Percentiles rank a stretch among this genome's conserved stretches.
Conservation (phyloP, 208 protist species). For the Naegleria gruberi region DNA sequence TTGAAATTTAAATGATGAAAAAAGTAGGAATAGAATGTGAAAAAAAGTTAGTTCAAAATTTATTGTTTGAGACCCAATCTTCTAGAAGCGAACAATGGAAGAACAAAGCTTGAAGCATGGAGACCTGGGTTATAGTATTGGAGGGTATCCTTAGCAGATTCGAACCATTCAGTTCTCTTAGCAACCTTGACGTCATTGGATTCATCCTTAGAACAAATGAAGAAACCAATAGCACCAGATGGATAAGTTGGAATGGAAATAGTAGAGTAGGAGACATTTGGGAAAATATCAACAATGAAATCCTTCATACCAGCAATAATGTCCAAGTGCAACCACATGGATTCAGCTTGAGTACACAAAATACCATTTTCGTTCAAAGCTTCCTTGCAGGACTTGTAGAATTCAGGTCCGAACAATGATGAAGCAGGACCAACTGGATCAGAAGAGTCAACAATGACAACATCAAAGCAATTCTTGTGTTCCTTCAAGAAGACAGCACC, state of each 20-base stretch:
- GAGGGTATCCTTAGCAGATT: not conserved
- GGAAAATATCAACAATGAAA: slow-evolving; percentile 58
- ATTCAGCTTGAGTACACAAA: slow-evolving; percentile 49
- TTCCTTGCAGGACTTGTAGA: slow-evolving; percentile 55
- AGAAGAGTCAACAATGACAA: slow-evolving; percentile 88
- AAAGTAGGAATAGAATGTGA: too few relatives aligned
- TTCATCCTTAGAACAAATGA: slow-evolving; percentile 61
- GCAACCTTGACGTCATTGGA: not conserved
- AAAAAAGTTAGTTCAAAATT: too few relatives aligned
- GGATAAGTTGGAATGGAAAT: slow-evolving; percentile 85
- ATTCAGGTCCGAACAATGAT: slow-evolving; percentile 50
- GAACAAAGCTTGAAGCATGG: slow-evolving; percentile 1
- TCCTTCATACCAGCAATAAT: slow-evolving; percentile 73
- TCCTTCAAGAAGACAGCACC: slow-evolving; percentile 70
- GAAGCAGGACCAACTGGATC: slow-evolving; percentile 69
- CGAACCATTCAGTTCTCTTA: too few relatives aligned
- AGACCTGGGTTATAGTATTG: not conserved
- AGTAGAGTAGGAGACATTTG: slow-evolving; percentile 72
- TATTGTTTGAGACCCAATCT: too few relatives aligned
- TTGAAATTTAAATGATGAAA: too few relatives aligned
- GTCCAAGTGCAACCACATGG: slow-evolving; percentile 76
- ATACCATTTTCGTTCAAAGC: slow-evolving; percentile 27
- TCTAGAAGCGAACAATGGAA: not conserved
- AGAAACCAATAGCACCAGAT: slow-evolving; percentile 73
- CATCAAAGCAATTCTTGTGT: slow-evolving; percentile 59